phyloP scores from a whole-genome alignment of 108 stramenopile species.

The Stephanodiscus triporus region DNA sequence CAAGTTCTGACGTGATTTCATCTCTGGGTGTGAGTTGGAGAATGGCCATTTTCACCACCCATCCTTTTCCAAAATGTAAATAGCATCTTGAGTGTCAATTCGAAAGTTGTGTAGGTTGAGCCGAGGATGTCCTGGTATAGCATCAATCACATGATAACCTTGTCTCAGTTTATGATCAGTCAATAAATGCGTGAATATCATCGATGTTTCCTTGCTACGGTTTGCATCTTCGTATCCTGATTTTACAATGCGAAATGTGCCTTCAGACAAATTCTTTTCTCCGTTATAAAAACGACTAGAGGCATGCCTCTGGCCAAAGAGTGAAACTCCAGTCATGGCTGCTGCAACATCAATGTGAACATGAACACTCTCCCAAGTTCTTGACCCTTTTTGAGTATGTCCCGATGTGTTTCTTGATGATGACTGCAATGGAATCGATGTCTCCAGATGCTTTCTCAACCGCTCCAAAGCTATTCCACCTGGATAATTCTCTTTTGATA shows the following conservation, averaged over 20 bases:
- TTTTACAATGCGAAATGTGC: conserved; percentile 64
- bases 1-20: too few relatives aligned
- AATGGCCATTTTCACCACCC: conserved; percentile 19
- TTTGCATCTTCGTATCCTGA: conserved; percentile 85
- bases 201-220: neutral
- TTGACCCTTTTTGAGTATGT: conserved; percentile 8
- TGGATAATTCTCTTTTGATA: conserved; percentile 82
- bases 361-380: conserved; percentile 36
- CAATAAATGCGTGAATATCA: conserved; percentile 64
- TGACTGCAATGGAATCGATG: conserved; percentile 18
- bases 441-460: conserved; percentile 52
- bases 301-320: conserved; percentile 82
- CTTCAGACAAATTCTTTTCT: neutral
- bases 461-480: conserved; percentile 73
- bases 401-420: neutral
- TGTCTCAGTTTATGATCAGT: conserved; percentile 56
- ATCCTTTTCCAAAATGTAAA: conserved; percentile 64
- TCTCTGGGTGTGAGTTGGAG: too few relatives aligned
- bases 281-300: conserved; percentile 14
- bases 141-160: conserved; percentile 63
- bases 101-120: conserved; percentile 46
- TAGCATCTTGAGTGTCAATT: conserved; percentile 62
- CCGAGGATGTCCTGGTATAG: conserved; percentile 69
- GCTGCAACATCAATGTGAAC: conserved; percentile 85
- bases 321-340: conserved; percentile 88